A percentile compares a stretch with the other conserved stretches of the same genome.
Conservation (phyloP, 2,329 filamentous ascomycete genomes). For the Venturia nashicola region DNA sequence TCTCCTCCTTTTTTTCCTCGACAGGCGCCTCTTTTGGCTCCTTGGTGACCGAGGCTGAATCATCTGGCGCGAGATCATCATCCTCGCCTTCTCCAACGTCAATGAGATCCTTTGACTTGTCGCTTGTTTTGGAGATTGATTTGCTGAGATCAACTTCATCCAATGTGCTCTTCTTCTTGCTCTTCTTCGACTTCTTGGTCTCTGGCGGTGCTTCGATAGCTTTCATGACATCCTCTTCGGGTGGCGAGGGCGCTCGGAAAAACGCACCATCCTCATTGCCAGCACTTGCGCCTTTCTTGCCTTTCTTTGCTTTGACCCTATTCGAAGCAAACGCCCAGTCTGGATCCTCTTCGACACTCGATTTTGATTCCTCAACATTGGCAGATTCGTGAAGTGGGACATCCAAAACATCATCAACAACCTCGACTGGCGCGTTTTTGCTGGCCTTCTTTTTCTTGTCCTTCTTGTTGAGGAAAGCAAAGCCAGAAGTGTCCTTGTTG, state of each 20-base stretch:
- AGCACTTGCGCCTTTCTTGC: conserved; percentile 1
- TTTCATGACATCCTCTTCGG: conserved; percentile 3
- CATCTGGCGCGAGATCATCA: conserved; percentile 7
- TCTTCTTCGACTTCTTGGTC: conserved; percentile 12
- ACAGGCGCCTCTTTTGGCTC: background rate
- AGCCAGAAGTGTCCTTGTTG: conserved; percentile 44
- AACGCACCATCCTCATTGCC: background rate
- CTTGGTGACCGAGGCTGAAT: conserved; percentile 6
- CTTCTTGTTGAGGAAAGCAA: conserved; percentile 43
- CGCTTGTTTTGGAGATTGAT: conserved; percentile 1
- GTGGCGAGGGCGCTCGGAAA: conserved; percentile 6
- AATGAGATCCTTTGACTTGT: background rate
- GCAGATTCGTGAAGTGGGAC: conserved; percentile 32
- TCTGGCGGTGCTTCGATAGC: conserved; percentile 4
- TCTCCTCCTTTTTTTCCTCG: conserved; percentile 4
- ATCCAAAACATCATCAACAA: conserved; percentile 26
- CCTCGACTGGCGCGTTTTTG: conserved; percentile 27
- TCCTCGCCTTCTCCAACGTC: background rate
- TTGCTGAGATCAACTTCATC: conserved; percentile 15
- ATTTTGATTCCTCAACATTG: conserved; percentile 20
- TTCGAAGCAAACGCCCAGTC: conserved; percentile 9
- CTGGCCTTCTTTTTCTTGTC: conserved; percentile 34
- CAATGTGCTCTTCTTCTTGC: conserved; percentile 21
- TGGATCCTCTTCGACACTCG: conserved; percentile 10
- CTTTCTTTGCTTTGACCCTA: conserved; percentile 8